Evolutionary conservation across 2,329 filamentous ascomycete species (phyloP).

Genomic region (Arthrobotrys pseudoclavata): DNA sequence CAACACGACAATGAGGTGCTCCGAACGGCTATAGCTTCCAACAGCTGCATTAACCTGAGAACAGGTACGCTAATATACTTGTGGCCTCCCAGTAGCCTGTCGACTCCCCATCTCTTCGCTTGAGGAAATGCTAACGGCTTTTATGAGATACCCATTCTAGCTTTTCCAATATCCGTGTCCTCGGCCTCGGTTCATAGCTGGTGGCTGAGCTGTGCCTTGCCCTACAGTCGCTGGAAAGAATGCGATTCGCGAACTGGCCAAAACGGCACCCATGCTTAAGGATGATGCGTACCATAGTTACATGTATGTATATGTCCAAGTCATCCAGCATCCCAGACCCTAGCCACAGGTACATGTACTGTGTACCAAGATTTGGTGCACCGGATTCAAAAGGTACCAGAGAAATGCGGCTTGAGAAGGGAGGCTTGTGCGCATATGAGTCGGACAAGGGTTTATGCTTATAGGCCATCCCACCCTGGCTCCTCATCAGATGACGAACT

Average conservation of each 20-base stretch:
- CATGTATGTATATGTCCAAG: conserved; percentile 18
- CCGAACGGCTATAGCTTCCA: conserved; percentile 1
- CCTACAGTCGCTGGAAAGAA: conserved; percentile 17
- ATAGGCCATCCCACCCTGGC: conserved; percentile 20
- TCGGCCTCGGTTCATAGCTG: neutral
- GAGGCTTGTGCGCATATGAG: conserved; percentile 46
- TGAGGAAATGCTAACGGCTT: conserved; percentile 15
- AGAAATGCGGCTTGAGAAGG: conserved; percentile 37
- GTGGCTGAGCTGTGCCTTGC: conserved; percentile 5
- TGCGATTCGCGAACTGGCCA: conserved; percentile 26
- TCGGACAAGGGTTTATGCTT: conserved; percentile 36
- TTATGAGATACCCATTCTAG: conserved; percentile 4
- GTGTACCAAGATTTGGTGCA: neutral
- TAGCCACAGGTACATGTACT: conserved; percentile 21
- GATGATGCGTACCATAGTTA: conserved; percentile 27
- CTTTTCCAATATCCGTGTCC: neutral
- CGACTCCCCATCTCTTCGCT: neutral
- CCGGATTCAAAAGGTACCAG: neutral
- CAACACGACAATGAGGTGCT: conserved; percentile 5
- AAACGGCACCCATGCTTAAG: conserved; percentile 18
- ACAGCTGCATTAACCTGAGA: conserved; percentile 6
- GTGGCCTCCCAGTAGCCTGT: conserved; percentile 1
- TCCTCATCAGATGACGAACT: conserved; percentile 53
- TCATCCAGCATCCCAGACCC: conserved; percentile 7
- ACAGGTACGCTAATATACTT: conserved; percentile 11